Percentiles rank a stretch among this genome's conserved stretches.
phyloP scores from a whole-genome alignment of 768 basidiomycete species.

The Rhodosporidiobolus sp. region DNA sequence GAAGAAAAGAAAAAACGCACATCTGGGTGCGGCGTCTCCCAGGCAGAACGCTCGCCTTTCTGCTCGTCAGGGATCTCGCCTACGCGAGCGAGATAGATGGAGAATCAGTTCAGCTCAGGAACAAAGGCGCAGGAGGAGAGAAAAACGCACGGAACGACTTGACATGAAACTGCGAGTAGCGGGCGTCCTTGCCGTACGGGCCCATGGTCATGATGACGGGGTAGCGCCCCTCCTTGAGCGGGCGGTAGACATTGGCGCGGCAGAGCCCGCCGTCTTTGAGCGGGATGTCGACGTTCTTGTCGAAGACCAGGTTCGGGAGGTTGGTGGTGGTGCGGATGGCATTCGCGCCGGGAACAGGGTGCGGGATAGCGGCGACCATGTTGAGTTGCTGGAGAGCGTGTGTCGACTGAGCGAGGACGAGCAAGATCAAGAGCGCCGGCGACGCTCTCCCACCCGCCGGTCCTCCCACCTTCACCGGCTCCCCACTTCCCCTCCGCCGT shows the following conservation, averaged over 20 bases:
- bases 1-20: neutral
- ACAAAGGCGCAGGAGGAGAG: too few relatives aligned
- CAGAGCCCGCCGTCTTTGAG: slow-evolving; percentile 34
- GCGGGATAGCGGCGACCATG: neutral
- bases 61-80: slow-evolving; percentile 40
- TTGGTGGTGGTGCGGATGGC: neutral
- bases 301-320: neutral
- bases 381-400: too few relatives aligned
- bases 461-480: too few relatives aligned
- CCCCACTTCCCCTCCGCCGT: too few relatives aligned
- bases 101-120: too few relatives aligned
- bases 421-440: neutral
- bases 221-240: slow-evolving; percentile 12
- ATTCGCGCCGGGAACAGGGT: slow-evolving; percentile 3
- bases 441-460: neutral
- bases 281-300: slow-evolving; percentile 21
- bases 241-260: slow-evolving; percentile 43
- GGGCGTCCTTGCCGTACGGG: slow-evolving; percentile 41
- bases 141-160: slow-evolving; percentile 11
- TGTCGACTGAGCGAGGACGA: neutral
- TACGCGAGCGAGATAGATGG: too few relatives aligned
- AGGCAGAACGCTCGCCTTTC: slow-evolving; percentile 40
- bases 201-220: slow-evolving; percentile 23
- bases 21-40: slow-evolving; percentile 43
- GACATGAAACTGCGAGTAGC: slow-evolving; percentile 39